phyloP scores from a whole-genome alignment of 1,139 yeast genomes.

The Protomyces arabidopsidicola region DNA sequence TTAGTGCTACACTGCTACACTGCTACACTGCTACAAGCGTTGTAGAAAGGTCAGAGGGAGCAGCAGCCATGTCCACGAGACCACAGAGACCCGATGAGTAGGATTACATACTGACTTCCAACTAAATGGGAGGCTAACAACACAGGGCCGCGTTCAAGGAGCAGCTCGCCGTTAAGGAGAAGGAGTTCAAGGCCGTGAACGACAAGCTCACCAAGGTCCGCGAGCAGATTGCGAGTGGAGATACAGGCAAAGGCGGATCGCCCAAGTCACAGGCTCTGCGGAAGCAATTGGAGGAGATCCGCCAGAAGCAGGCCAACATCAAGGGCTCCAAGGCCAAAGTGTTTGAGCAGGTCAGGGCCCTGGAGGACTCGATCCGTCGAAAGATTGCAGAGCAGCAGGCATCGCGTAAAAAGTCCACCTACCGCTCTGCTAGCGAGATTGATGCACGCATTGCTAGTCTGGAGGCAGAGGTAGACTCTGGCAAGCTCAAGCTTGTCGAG shows the following conservation, averaged over 20 bases:
- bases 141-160: conserved; percentile 7
- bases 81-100: conserved; percentile 1
- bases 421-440: conserved; percentile 71
- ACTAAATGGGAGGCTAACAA: not conserved
- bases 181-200: conserved; percentile 19
- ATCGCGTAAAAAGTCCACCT: conserved; percentile 62
- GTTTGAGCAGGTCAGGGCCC: conserved; percentile 65
- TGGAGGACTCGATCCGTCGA: conserved; percentile 70
- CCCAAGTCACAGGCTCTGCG: conserved; percentile 21
- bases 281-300: conserved; percentile 38
- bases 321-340: conserved; percentile 49
- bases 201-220: conserved; percentile 42
- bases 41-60: not conserved
- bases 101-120: not conserved
- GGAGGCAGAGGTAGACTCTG: conserved; percentile 73
- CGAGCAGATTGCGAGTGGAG: conserved; percentile 19
- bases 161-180: conserved; percentile 20
- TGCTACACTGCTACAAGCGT: too few species aligned
- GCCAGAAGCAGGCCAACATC: conserved; percentile 45
- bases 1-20: too few species aligned
- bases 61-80: not conserved
- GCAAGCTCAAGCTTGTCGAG: conserved; percentile 80
- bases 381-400: conserved; percentile 69
- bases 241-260: conserved; percentile 21
- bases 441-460: conserved; percentile 65